Conservation (phyloP, 108 stramenopile species). For the Fragilariopsis cylindrus region DNA sequence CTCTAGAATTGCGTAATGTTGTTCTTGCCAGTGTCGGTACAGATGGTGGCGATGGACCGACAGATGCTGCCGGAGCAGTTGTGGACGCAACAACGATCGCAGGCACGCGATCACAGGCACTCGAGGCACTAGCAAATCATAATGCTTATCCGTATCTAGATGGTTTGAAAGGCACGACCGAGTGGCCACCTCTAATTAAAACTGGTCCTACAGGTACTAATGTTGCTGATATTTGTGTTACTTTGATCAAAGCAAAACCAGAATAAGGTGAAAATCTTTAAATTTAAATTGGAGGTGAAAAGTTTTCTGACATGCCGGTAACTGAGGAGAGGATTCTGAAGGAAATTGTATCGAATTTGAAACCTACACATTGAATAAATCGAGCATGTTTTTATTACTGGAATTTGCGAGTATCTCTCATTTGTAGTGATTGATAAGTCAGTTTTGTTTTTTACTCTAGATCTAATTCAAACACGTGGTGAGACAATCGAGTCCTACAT, state of each 20-base stretch:
- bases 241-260: slow-evolving; percentile 41
- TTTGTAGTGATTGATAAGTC: not conserved
- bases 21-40: slow-evolving; percentile 78
- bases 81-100: slow-evolving; percentile 69
- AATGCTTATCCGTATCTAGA: slow-evolving; percentile 69
- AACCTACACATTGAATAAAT: too few relatives aligned
- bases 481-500: too few relatives aligned
- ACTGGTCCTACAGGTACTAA: slow-evolving; percentile 89
- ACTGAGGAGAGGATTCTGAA: too few relatives aligned
- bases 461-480: too few relatives aligned
- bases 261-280: not conserved
- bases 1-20: slow-evolving; percentile 63
- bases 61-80: slow-evolving; percentile 88
- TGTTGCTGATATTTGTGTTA: slow-evolving; percentile 84
- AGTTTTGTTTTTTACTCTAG: too few relatives aligned
- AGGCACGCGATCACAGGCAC: slow-evolving; percentile 37
- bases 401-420: not conserved
- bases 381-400: not conserved
- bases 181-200: slow-evolving; percentile 42
- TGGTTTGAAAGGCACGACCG: slow-evolving; percentile 4
- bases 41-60: slow-evolving; percentile 90
- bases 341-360: too few relatives aligned
- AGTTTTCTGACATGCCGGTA: too few relatives aligned
- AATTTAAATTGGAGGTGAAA: not conserved
- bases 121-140: slow-evolving; percentile 60